These are phyloP conservation scores for Plantago ovata DNA, from an alignment of 257 asterid species.

Conservation along the genomic window DNA sequence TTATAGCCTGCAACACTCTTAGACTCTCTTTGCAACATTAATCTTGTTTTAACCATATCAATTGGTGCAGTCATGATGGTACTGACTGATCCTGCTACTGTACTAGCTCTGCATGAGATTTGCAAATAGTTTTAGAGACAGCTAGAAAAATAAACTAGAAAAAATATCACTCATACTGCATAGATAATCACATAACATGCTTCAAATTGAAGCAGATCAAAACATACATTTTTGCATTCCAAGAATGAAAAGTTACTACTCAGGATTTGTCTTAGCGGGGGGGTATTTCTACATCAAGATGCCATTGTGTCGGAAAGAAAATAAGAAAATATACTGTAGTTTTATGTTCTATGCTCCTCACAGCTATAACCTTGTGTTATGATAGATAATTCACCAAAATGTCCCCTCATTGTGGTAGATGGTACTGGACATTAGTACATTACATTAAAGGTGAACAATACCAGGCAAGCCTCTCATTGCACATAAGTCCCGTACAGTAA, in stretches of 20 bases:
- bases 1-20: slow-evolving; percentile 54
- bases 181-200: slow-evolving; percentile 6
- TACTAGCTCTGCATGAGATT: slow-evolving; percentile 66
- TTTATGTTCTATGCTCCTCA: too few species aligned
- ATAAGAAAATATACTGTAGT: too few species aligned
- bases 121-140: slow-evolving; percentile 30
- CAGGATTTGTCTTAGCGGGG: too few species aligned
- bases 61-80: slow-evolving; percentile 86
- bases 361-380: neutral
- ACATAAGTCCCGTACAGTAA: neutral
- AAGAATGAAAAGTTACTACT: neutral
- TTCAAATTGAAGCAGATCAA: slow-evolving; percentile 12
- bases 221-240: neutral
- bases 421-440: slow-evolving; percentile 7
- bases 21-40: slow-evolving; percentile 86
- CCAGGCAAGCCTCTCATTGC: neutral
- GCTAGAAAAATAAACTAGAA: slow-evolving; percentile 4
- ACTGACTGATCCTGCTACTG: slow-evolving; percentile 75
- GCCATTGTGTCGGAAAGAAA: too few species aligned
- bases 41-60: slow-evolving; percentile 94
- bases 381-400: slow-evolving; percentile 2
- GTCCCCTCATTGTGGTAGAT: slow-evolving; percentile 1
- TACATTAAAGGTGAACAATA: slow-evolving; percentile 4
- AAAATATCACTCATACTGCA: slow-evolving; percentile 8
- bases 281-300: too few species aligned